phyloP scores from a whole-genome alignment of 345 rosid species.

The Excoecaria agallocha region DNA sequence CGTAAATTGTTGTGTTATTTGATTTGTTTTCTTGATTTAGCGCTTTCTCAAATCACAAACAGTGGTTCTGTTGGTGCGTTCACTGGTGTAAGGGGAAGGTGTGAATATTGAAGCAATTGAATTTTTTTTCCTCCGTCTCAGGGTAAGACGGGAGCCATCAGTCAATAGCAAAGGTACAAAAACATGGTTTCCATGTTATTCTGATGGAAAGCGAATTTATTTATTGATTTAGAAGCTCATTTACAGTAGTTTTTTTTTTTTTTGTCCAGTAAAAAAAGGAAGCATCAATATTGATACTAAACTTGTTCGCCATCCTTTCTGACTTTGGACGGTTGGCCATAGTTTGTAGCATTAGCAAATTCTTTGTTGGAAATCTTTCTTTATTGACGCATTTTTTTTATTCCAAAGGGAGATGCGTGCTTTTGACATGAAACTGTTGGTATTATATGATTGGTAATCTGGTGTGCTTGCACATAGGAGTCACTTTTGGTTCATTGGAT shows the following conservation, averaged over 20 bases:
- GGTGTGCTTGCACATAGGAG: too few species aligned
- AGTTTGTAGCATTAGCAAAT: not conserved
- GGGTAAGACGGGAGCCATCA: not conserved
- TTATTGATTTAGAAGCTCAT: not conserved
- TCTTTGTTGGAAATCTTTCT: not conserved
- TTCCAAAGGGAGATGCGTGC: not conserved
- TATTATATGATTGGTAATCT: not conserved
- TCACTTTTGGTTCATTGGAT: too few species aligned
- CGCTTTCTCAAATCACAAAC: too few species aligned
- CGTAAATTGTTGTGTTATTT: too few species aligned
- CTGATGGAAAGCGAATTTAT: not conserved
- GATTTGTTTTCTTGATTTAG: not conserved
- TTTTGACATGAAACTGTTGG: not conserved
- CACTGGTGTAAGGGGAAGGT: too few species aligned
- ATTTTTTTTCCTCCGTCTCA: not conserved
- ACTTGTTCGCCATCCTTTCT: not conserved
- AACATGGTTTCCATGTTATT: constrained; percentile 1
- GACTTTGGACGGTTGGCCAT: not conserved
- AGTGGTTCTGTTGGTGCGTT: too few species aligned
- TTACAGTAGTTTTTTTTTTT: not conserved
- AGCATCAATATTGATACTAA: not conserved
- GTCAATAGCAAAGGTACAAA: not conserved
- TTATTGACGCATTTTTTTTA: not conserved
- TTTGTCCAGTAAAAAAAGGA: not conserved
- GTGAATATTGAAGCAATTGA: too few species aligned